A percentile compares a stretch with the other conserved stretches of the same genome.
phyloP scores from a whole-genome alignment of 73 alveolate genomes.

The Diophrys sp. region DNA sequence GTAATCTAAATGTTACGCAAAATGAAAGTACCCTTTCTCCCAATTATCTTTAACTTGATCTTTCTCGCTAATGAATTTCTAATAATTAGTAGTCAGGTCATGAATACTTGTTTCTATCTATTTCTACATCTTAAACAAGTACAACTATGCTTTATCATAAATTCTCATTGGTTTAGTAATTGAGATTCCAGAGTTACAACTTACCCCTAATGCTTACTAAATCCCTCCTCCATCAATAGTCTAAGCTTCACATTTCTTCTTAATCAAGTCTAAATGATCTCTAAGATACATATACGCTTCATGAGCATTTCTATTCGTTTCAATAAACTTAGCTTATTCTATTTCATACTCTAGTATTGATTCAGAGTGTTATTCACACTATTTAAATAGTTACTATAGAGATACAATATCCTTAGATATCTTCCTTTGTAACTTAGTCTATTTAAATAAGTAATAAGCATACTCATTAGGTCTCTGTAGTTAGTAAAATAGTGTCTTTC shows the following conservation, averaged over 20 bases:
- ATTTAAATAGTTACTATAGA: constrained; percentile 20
- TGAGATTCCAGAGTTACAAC: too few relatives aligned
- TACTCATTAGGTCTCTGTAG: constrained; percentile 37
- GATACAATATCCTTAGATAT: constrained; percentile 28
- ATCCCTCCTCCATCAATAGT: too few relatives aligned
- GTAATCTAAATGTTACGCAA: neutral
- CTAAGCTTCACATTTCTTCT: constrained; percentile 1
- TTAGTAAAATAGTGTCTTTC: constrained; percentile 26
- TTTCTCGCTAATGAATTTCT: neutral
- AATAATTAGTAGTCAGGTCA: neutral
- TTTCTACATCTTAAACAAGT: neutral
- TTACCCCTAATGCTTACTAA: too few relatives aligned
- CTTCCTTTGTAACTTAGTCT: constrained; percentile 25
- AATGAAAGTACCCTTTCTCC: neutral
- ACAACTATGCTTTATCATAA: neutral
- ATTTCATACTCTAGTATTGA: constrained; percentile 28
- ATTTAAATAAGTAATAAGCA: constrained; percentile 31
- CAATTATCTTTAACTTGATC: neutral
- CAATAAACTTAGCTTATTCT: constrained; percentile 45
- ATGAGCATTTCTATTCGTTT: constrained; percentile 48
- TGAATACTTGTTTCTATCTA: neutral
- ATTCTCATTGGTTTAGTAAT: constrained; percentile 3
- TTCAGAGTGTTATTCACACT: constrained; percentile 21
- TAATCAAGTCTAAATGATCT: neutral
- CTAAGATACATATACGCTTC: constrained; percentile 16